Base-by-base conservation (phyloP, 805 yeast genomes). In the Priceomyces castillae region DNA sequence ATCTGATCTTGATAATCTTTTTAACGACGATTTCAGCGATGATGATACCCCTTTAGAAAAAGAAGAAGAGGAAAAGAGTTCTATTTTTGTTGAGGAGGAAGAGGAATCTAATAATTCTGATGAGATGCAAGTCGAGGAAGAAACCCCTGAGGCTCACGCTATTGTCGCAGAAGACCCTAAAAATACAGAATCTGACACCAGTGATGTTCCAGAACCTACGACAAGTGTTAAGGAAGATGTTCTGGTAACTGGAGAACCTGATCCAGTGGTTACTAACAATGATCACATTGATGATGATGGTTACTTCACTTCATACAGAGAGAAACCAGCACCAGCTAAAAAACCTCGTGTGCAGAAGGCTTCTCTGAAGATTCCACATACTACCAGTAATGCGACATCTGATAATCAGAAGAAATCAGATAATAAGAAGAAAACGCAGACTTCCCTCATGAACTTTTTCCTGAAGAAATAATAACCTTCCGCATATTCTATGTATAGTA, bases 251-350 rank as follows among this genome's bases (percentile, higher is more conserved):
- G 47, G 46, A 17, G 42, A 48, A 12, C 46, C 41, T 10, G 44
- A 39, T 3, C 46, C 40, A 10, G 40, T 22, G 10, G 48, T 37
- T 34, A 39, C 31, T 28, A 30, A 43, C 11, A 37, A 34, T 18
- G 42, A 50, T 31, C 46, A 50, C 39, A 62, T 67, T 18, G 82
- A 77, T 47, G 80, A 74, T 30, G 82, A 77, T 41, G 82, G 82
- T 0, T 78, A 69, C 51, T 59, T 74, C 17, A 71, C 76, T 0
- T 70, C 78, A 2, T 61, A 57, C 38, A 58, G 59, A 28, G 59
- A 58, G 52, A 57, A 43, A 23, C 56, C 50, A 17, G 44, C 30
- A 25, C 34, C 48, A 14, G 37, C 50, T n/a, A 37, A 37, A 26
- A 9, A 11, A 14, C 18, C 9, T 7, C 40, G 7, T 16, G 4